Conservation (phyloP, 768 basidiomycete genomes). For the Hygrocybe punicea region DNA sequence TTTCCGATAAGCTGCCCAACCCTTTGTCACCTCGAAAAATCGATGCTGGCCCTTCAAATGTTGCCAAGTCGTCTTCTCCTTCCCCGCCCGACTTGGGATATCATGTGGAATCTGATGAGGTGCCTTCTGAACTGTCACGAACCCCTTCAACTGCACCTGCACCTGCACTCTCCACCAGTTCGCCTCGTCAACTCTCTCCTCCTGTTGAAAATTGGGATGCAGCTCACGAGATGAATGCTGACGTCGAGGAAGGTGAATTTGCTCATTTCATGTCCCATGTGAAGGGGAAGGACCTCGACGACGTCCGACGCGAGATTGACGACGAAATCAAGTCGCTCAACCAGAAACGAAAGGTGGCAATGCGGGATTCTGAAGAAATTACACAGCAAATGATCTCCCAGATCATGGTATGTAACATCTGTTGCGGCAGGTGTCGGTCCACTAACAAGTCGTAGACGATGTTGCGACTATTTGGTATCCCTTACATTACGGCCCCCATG, state of each 20-base stretch:
- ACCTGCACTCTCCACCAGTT: conserved; percentile 15
- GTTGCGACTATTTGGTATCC: conserved; percentile 92
- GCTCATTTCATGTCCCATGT: conserved; percentile 90
- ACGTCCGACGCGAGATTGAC: conserved; percentile 84
- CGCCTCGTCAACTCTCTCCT: conserved; percentile 23
- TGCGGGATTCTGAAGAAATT: conserved; percentile 93
- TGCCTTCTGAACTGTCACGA: conserved; percentile 22
- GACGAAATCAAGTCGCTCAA: conserved; percentile 82
- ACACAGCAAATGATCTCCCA: conserved; percentile 94
- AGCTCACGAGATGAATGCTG: conserved; percentile 79
- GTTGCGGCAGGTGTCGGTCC: background rate
- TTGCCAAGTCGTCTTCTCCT: no score
- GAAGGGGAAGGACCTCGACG: conserved; percentile 78
- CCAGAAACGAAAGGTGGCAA: conserved; percentile 79
- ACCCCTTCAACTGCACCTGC: conserved; percentile 36
- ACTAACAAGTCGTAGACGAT: conserved; percentile 54
- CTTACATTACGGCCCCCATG: conserved; percentile 98
- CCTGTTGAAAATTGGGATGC: conserved; percentile 64
- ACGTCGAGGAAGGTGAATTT: conserved; percentile 82
- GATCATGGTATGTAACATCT: conserved; percentile 49
- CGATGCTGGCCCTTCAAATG: no score
- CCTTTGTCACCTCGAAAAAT: no score
- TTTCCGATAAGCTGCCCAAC: no score
- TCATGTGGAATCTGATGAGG: no score
- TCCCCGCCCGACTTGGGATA: no score